Base-by-base conservation (phyloP, 495 filamentous ascomycete species). In the Rhypophila decipiens region DNA sequence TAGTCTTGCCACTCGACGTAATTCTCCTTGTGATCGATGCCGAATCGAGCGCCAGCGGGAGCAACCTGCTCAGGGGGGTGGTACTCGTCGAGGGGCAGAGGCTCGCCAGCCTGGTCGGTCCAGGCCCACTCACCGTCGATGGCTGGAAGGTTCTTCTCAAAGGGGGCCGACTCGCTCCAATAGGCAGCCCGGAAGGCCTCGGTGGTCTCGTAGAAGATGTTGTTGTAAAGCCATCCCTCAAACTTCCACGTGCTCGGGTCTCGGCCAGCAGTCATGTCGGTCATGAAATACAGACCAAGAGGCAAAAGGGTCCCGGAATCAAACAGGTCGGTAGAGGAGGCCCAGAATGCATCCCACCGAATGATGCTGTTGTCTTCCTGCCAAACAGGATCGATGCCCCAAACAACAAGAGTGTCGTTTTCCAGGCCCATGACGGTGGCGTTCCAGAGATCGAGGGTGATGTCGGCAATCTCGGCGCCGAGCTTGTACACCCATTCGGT, bases 1-100 rank as follows among this genome's bases (percentile, higher is more conserved):
- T 71, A 79, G 43, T 69, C 76, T 67, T 77, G 73, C 75, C 71
- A 79, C 49, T 69, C 53, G 39, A 78, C 67, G 47, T 74, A 78
- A 33, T 75, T 64, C 44, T 73, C 49, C 39, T 76, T 44, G 42
- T 44, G 44, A 51, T 78, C 67, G 21, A 77, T 50, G 15, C 53
- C 43, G 47, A 59, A 72, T 22, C 77, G 49, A 36, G 64, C 37
- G 3, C 61, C 66, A 11, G 62, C 54, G n/a, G 74, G 60, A 24
- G 62, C 60, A 29, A 75, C 43, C n/a, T 50, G 20, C 17, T 60
- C 50, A 34, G 75, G 68, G 23, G 72, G 64, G 31, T 58, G 45
- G 24, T 60, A 36, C 11, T 55, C 56, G 40, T 76, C 71, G 15
- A 64, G 39, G 12, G 64, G 63, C 15, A 64, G 56, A 18, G 49